Base-by-base conservation (phyloP, 1,284 basidiomycete species). In the Puccinia polysora region DNA sequence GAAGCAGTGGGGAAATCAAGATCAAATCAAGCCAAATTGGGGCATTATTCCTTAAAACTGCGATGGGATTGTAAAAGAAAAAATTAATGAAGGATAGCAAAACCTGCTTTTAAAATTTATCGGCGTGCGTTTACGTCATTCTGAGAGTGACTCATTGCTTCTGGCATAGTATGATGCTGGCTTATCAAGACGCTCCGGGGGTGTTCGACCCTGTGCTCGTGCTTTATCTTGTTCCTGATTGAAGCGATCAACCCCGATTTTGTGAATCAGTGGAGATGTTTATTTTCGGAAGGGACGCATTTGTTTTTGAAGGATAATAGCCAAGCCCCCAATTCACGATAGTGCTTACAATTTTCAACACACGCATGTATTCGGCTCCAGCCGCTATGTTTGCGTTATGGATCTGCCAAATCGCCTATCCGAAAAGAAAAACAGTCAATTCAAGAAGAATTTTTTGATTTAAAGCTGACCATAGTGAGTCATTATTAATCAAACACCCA, bases 331-430 rank as follows among this genome's bases (percentile, higher is more conserved):
- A n/a, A n/a, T n/a, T n/a, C 12, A 36, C 30, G 23, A 45, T 23
- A 38, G 18, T 10, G 25, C 59, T 14, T 23, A 72, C 69, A 23
- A 63, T 53, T 32, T 72, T 72, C 36, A 72, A 32, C 14, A 72
- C 34, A 1, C 69, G 58, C 69, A 72, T 63, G 38, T 72, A 72
- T 40, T 72, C 69, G 15, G 69, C 59, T n/a, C 69, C 69, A 10
- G 69, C 69, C 12, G 58, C 49, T 4, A 72, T 72, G 69, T 72
- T 72, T 4, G 69, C 69, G 32, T 72, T 72, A 25, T 72, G 69
- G 28, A 72, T 72, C 40, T 72, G 58, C 69, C 69, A 72, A 36
- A 72, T 72, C 15, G 69, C 69, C 58, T 72, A 36, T 36, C 34
- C 23, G 18, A 3, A 38, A 20, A 36, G 18, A 60, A 38, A 40